phyloP scores from a whole-genome alignment of 2,329 filamentous ascomycete species.

The Tothia fuscella region DNA sequence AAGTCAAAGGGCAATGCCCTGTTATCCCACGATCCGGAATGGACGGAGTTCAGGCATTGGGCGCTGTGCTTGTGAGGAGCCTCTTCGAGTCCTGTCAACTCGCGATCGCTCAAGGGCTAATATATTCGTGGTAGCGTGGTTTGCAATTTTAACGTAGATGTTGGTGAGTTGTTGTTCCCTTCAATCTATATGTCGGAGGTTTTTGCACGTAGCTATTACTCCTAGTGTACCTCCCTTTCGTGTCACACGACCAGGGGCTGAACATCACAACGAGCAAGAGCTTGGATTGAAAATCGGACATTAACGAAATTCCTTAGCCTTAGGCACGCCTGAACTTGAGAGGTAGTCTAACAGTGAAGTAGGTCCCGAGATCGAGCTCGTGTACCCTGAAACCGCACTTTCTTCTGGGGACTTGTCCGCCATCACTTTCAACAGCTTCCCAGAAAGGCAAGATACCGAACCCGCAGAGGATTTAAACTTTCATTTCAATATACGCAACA shows the following conservation, averaged over 20 bases:
- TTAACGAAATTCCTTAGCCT: too few species aligned
- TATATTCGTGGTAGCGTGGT: slow-evolving; percentile 20
- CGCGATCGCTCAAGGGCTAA: slow-evolving; percentile 2
- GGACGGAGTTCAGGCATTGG: slow-evolving; percentile 25
- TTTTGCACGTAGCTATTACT: not conserved
- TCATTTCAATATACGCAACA: slow-evolving; percentile 29
- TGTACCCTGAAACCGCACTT: slow-evolving; percentile 29
- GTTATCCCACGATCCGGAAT: not conserved
- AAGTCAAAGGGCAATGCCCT: not conserved
- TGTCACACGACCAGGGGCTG: too few species aligned
- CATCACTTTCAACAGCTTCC: slow-evolving; percentile 34
- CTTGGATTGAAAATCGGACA: too few species aligned
- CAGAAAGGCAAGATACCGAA: slow-evolving; percentile 30
- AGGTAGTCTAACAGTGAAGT: too few species aligned
- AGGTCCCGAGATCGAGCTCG: slow-evolving; percentile 30
- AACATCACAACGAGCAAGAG: too few species aligned
- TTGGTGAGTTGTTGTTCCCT: slow-evolving; percentile 17
- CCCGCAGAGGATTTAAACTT: slow-evolving; percentile 23
- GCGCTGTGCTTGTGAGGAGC: slow-evolving; percentile 27
- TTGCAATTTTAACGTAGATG: slow-evolving; percentile 33
- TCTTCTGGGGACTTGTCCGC: slow-evolving; percentile 27
- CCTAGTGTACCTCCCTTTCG: too few species aligned
- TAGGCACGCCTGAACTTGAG: too few species aligned
- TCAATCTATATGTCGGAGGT: not conserved
- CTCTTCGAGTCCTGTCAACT: not conserved